Evolutionary conservation across 2,329 filamentous ascomycete species (phyloP), one percentile per base, ranked within the genome.

Genomic region (Trichoderma koningii): DNA sequence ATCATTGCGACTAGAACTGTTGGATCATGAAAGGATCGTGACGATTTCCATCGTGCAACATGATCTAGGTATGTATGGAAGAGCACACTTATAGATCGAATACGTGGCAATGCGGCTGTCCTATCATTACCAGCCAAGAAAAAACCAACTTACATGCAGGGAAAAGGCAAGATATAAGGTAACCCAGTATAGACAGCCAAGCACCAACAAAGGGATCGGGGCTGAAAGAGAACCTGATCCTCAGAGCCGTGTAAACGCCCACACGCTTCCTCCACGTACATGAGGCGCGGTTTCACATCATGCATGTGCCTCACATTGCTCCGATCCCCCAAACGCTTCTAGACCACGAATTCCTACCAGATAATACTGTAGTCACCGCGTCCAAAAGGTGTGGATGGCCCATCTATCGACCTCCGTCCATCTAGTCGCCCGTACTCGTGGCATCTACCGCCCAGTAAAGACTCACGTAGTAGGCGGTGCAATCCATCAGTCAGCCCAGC

Each of bases 231-330:
- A 44, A 45, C 19, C 5, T 28, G 34, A 9, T 19, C 19, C 23
- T 12, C 10, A 17, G 12, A 6, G n/a, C 48, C 48, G 6, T 42
- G 23, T 44, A 53, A 62, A 62, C 48, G 59, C 59, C 48, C 45
- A 34, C 17, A 52, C 19, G 50, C 50, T 34, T 7, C 10, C 34
- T 28, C 26, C 50, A 9, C 50, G n/a, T 60, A 12, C 15, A 44
- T 21, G 23, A 45, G 15, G 41, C n/a, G 38, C 17, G 38, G 48
- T 62, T 62, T 62, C 48, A 53, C 59, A 44, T 26, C 38, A 34
- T 62, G 48, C 59, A 62, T 50, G 56, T 50, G 30, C 21, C 28
- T 59, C 42, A 34, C n/a, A 15, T 41, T 59, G 51, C 44, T 60
- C 56, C 56, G 50, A 50, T 26, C 30, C 44, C 19, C 21, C 42